Percentiles rank a stretch among this genome's conserved stretches.
Conservation (phyloP, 225 moss, liverwort and hornwort species). For the Antitrichia curtipendula region DNA sequence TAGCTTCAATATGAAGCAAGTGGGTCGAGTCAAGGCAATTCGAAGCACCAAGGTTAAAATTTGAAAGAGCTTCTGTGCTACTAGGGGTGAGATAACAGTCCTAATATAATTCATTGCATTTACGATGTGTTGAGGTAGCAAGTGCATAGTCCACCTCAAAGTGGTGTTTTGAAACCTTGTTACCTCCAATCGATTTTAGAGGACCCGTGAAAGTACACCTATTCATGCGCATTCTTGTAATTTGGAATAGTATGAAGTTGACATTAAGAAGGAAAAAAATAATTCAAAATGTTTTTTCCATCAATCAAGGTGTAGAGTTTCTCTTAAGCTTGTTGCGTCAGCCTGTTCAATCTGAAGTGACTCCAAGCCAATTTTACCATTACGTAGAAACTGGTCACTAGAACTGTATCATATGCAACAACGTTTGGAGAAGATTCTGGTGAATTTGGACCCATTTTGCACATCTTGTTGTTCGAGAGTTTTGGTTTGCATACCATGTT, state of each 20-base stretch:
- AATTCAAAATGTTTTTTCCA: not conserved
- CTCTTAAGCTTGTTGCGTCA: not conserved
- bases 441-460: not conserved
- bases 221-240: not conserved
- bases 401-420: not conserved
- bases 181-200: not conserved
- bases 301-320: not conserved
- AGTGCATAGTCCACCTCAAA: not conserved
- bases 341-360: not conserved
- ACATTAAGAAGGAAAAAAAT: not conserved
- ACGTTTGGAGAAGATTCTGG: not conserved
- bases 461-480: not conserved
- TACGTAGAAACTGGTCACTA: not conserved
- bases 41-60: not conserved
- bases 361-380: not conserved
- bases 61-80: not conserved
- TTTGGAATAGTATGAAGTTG: not conserved
- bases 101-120: not conserved
- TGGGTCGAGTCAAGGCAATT: not conserved
- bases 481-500: not conserved
- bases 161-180: not conserved
- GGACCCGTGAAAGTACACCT: not conserved
- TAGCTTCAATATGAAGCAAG: not conserved
- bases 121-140: not conserved
- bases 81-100: not conserved